Percentiles rank a stretch among this genome's conserved stretches.
Conservation (phyloP, 345 rosid genomes). For the Eucalyptus grandis region DNA sequence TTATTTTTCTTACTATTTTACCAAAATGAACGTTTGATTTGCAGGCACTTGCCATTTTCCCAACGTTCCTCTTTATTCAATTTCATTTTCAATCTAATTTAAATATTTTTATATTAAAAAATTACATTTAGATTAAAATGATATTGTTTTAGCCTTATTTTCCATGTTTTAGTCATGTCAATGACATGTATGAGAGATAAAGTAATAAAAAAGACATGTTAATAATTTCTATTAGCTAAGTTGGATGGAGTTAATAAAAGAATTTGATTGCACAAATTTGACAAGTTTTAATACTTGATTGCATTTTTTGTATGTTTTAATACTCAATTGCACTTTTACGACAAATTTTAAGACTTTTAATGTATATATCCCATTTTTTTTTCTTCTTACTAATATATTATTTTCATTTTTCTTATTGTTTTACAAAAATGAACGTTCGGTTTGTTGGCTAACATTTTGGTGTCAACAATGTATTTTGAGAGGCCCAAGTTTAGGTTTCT, state of each 20-base stretch:
- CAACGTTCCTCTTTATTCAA: background rate
- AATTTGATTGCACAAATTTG: too few relatives aligned
- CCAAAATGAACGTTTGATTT: background rate
- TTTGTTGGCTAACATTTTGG: background rate
- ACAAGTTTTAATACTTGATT: too few relatives aligned
- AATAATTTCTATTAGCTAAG: too few relatives aligned
- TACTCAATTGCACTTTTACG: too few relatives aligned
- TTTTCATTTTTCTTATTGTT: background rate
- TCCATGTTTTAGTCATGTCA: background rate
- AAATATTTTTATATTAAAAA: too few relatives aligned
- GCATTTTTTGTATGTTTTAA: too few relatives aligned
- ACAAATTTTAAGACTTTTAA: too few relatives aligned
- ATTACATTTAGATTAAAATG: background rate
- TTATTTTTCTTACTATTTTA: background rate
- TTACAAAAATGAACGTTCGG: rapidly evolving
- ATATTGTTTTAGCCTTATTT: background rate
- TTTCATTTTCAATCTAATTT: background rate
- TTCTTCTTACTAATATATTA: background rate
- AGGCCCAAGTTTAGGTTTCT: background rate
- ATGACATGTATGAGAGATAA: background rate
- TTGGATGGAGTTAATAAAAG: background rate
- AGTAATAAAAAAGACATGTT: too few relatives aligned
- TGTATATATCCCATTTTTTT: background rate
- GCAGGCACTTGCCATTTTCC: background rate
- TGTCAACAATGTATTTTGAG: background rate